Percentiles rank a stretch among this genome's conserved stretches.
Evolutionary conservation across 208 protist species (phyloP).

Genomic region (Porcisia hertigi): DNA sequence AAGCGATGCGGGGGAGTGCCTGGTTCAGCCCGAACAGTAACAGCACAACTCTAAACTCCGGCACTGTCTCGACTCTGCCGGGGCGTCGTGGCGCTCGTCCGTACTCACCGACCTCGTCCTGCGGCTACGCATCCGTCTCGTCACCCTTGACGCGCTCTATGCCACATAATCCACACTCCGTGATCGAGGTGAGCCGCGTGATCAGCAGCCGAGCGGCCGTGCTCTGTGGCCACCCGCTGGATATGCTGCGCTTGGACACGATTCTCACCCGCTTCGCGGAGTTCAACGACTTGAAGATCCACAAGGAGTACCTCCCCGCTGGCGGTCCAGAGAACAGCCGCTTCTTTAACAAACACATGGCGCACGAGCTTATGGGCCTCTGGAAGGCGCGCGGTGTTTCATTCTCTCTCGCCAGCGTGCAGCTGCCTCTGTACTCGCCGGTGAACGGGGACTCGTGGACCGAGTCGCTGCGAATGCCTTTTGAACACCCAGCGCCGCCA

Average conservation of each 20-base stretch:
- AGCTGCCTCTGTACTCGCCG: conserved; percentile 68
- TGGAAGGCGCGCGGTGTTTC: conserved; percentile 51
- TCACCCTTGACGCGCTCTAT: neutral
- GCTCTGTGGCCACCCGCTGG: conserved; percentile 76
- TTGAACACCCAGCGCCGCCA: neutral
- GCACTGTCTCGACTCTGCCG: neutral
- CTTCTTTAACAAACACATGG: conserved; percentile 61
- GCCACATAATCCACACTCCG: conserved; percentile 42
- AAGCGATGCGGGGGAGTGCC: neutral
- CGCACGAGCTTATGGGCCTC: conserved; percentile 52
- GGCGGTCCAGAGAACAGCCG: conserved; percentile 61
- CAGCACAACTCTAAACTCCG: neutral
- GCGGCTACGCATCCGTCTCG: neutral
- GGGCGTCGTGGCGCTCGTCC: neutral
- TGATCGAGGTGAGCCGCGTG: conserved; percentile 69
- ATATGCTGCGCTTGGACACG: conserved; percentile 62
- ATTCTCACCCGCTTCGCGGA: conserved; percentile 63
- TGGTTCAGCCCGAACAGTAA: neutral
- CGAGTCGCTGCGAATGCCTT: neutral
- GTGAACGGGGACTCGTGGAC: conserved; percentile 64
- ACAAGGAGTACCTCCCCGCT: conserved; percentile 70
- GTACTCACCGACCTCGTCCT: conserved; percentile 5
- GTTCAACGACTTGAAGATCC: conserved; percentile 64
- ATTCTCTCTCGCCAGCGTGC: conserved; percentile 46
- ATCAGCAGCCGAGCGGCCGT: conserved; percentile 68